These are phyloP conservation scores for Cytospora leucostoma DNA, from an alignment of 2,329 filamentous ascomycete species.

Conservation along the genomic window DNA sequence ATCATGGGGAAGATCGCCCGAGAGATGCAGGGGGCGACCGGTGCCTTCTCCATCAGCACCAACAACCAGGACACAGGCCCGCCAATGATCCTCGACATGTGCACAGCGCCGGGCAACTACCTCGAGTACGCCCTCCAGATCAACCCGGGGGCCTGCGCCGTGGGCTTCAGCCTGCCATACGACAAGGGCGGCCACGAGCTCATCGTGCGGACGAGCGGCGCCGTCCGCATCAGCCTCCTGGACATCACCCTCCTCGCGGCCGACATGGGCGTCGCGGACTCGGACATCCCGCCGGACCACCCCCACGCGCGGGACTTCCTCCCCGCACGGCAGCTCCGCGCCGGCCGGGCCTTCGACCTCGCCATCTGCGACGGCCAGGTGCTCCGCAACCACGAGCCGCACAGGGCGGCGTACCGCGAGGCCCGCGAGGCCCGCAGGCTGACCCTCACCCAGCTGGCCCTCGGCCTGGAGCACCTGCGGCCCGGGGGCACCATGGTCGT, in stretches of 20 bases:
- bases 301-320: constrained; percentile 36
- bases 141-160: background rate
- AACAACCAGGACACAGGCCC: background rate
- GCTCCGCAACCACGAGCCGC: constrained; percentile 40
- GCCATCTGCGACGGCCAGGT: constrained; percentile 52
- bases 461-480: constrained; percentile 48
- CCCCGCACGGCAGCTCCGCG: constrained; percentile 32
- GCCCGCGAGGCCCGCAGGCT: constrained; percentile 42
- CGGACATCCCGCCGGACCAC: constrained; percentile 37
- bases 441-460: constrained; percentile 41
- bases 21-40: constrained; percentile 1
- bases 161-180: constrained; percentile 45
- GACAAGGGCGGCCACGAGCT: constrained; percentile 44
- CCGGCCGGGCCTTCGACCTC: constrained; percentile 47
- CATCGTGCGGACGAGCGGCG: constrained; percentile 30
- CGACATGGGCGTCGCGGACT: constrained; percentile 44
- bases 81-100: constrained; percentile 11
- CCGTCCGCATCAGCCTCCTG: constrained; percentile 34
- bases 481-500: constrained; percentile 53
- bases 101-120: constrained; percentile 8
- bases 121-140: background rate
- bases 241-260: constrained; percentile 55
- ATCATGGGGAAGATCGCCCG: constrained; percentile 9
- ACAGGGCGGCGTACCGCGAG: constrained; percentile 37
- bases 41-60: constrained; percentile 2